Conservation (phyloP, 2,329 filamentous ascomycete species). For the Ceratocystis albifundus region DNA sequence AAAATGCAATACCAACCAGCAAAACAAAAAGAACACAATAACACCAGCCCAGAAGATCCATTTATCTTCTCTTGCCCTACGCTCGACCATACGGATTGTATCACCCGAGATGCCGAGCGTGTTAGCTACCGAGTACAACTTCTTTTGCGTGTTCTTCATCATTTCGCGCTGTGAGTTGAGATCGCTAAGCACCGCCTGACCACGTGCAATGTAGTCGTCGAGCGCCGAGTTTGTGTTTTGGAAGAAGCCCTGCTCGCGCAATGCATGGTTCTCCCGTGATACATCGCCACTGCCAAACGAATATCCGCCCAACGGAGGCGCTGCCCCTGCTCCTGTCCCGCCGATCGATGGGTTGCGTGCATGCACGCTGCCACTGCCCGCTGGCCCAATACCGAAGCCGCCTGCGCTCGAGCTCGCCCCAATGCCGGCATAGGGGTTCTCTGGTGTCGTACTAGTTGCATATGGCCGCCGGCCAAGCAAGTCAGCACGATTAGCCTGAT, state of each 20-base stretch:
- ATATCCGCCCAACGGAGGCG: slow-evolving; percentile 20
- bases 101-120: slow-evolving; percentile 88
- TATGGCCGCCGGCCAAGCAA: slow-evolving; percentile 77
- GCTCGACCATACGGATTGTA: slow-evolving; percentile 92
- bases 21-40: slow-evolving; percentile 77
- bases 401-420: slow-evolving; percentile 25
- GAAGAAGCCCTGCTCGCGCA: slow-evolving; percentile 85
- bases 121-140: slow-evolving; percentile 84
- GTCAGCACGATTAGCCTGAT: slow-evolving; percentile 59
- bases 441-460: slow-evolving; percentile 58
- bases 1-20: slow-evolving; percentile 80
- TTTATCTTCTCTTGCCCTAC: slow-evolving; percentile 86
- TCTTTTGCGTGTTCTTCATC: slow-evolving; percentile 85
- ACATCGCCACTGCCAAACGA: slow-evolving; percentile 49
- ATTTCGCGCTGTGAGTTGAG: slow-evolving; percentile 84
- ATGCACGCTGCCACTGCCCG: slow-evolving; percentile 6
- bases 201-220: slow-evolving; percentile 87
- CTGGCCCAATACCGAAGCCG: not conserved
- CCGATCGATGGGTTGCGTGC: slow-evolving; percentile 10
- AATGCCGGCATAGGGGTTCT: slow-evolving; percentile 75
- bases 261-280: slow-evolving; percentile 65
- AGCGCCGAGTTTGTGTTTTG: slow-evolving; percentile 68
- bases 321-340: not conserved
- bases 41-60: slow-evolving; percentile 93
- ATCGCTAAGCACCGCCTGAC: slow-evolving; percentile 80